These are phyloP conservation scores for Noccaea bulbosa DNA, from an alignment of 345 rosid genomes.

Conservation along the genomic window DNA sequence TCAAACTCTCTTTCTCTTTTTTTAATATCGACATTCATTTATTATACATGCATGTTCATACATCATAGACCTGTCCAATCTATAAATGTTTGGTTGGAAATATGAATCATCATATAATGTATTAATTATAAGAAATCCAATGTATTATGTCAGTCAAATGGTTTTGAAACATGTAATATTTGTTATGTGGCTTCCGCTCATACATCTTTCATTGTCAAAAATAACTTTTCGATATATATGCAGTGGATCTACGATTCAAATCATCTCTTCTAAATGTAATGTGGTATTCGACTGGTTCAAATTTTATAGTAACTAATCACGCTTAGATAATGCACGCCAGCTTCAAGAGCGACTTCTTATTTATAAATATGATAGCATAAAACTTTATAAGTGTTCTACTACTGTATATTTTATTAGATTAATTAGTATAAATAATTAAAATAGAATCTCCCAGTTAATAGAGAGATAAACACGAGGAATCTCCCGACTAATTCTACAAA, in stretches of 20 bases:
- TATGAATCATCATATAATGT: slow-evolving; percentile 24
- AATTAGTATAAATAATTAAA: not conserved
- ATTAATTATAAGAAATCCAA: slow-evolving; percentile 6
- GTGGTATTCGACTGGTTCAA: not conserved
- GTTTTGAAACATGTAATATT: not conserved
- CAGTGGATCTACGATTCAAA: not conserved
- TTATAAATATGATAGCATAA: no score
- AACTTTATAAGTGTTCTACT: no score
- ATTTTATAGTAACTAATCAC: not conserved
- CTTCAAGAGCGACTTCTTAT: not conserved
- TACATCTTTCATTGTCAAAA: not conserved
- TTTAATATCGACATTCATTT: slow-evolving; percentile 46
- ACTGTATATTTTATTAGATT: not conserved
- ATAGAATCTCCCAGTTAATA: not conserved
- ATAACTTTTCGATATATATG: not conserved
- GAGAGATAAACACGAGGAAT: no score
- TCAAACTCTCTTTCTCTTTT: slow-evolving; percentile 35
- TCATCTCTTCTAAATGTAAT: not conserved
- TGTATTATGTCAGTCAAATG: slow-evolving; percentile 19
- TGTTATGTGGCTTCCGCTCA: not conserved
- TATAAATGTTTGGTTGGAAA: slow-evolving; percentile 20
- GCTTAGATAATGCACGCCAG: not conserved
- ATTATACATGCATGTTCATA: slow-evolving; percentile 30
- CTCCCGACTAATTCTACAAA: not conserved
- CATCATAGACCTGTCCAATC: slow-evolving; percentile 45